Conservation (phyloP, 164 flowering plant genomes). For the Tetrastigma voinierianum region DNA sequence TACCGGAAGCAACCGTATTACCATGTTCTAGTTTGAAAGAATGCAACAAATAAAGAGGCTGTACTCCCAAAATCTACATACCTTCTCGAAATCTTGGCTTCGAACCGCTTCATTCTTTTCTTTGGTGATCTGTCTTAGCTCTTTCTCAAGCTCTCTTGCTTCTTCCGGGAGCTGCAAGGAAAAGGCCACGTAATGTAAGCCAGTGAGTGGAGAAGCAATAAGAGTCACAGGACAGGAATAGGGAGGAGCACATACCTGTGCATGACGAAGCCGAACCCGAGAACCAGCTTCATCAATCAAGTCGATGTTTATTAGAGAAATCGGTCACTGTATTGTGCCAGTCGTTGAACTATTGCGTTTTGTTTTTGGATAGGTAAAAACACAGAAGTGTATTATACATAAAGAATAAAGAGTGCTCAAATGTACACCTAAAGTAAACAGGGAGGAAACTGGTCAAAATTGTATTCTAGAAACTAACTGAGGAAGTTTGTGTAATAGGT, state of each 20-base stretch:
- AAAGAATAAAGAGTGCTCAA: too few species aligned
- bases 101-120: slow-evolving; percentile 95
- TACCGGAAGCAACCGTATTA: not conserved
- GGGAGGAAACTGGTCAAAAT: too few species aligned
- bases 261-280: slow-evolving; percentile 89
- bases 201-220: not conserved
- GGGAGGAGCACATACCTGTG: slow-evolving; percentile 51
- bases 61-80: slow-evolving; percentile 24
- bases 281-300: slow-evolving; percentile 99
- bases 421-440: too few species aligned
- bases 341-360: too few species aligned
- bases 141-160: slow-evolving; percentile 93
- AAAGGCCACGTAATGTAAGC: not conserved
- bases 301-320: slow-evolving; percentile 97
- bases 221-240: not conserved
- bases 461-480: not conserved
- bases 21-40: not conserved
- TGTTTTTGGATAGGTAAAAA: too few species aligned
- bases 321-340: slow-evolving; percentile 71
- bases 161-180: slow-evolving; percentile 80
- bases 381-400: too few species aligned
- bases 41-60: not conserved
- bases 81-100: slow-evolving; percentile 94
- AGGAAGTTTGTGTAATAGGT: too few species aligned
- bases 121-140: slow-evolving; percentile 80